Base-by-base conservation (phyloP, 768 basidiomycete species). In the Neoboletus subvelutipes region DNA sequence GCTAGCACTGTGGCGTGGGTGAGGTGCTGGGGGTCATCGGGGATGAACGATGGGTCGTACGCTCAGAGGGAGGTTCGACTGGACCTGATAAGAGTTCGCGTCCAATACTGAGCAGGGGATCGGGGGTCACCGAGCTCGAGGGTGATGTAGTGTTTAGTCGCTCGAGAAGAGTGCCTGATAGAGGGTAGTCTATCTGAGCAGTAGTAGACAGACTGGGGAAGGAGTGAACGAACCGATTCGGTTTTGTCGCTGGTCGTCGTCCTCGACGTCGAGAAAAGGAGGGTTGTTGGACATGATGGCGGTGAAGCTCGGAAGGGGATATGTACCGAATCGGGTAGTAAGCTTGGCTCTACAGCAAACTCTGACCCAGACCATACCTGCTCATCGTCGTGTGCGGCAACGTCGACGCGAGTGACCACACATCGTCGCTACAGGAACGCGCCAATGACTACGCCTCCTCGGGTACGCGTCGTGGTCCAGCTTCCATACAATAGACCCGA, bases 401-500 rank as follows among this genome's bases (percentile, higher is more conserved):
- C 36, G 51, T 40, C 52, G 34, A 49, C 50, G 43, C 28, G 26
- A 40, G 50, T 20, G 50, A 7, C 11, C 36, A 2, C 29, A 50
- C 43, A 15, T 15, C 37, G 12, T 15, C 18, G 33, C 29, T 37
- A 12, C 42, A 24, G 47, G 36, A 49, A 43, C 46, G 13, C 36
- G 36, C 39, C 36, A 52, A 74, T 70, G 73, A 53, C 65, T 6
- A 50, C 61, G 5, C 56, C 62, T 43, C 72, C 75, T 7, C 71
- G 71, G 48, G 75, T 88, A 22, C 86, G 92, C 47, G 86, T 94
- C 24, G 84, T 94, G 31, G 86, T 94, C 40, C 81, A 89, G 52
- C 74, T 94, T 15, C 92, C 92, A 3, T 88, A 83, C 70, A 85
- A 90, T 68, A 81, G 90, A 46, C 88, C 90, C 12, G 87, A 90